These are phyloP conservation scores for Trichosanthes truncata DNA, from an alignment of 306 rosid genomes.

Conservation along the genomic window DNA sequence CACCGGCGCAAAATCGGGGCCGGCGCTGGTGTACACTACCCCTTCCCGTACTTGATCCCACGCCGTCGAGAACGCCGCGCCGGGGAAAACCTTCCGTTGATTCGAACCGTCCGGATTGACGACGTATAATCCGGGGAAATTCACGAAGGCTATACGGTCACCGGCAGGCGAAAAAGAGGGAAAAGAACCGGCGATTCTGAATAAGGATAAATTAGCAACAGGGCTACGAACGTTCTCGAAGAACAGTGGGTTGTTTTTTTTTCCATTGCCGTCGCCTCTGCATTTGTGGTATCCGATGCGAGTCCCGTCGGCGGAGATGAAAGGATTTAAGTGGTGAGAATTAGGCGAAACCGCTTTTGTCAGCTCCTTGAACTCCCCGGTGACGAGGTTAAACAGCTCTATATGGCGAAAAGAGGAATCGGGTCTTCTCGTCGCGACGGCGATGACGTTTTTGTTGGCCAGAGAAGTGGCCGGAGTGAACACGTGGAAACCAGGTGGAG, in stretches of 20 bases:
- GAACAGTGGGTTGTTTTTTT: conserved; percentile 17
- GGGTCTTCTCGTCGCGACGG: conserved; percentile 70
- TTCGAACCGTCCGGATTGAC: conserved; percentile 67
- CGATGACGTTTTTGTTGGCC: conserved; percentile 56
- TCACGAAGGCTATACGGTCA: conserved; percentile 45
- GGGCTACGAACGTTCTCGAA: conserved; percentile 55
- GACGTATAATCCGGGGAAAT: conserved; percentile 52
- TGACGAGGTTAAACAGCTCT: conserved; percentile 44
- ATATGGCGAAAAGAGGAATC: conserved; percentile 55
- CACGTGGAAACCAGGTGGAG: conserved; percentile 74
- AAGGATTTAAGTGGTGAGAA: conserved; percentile 75
- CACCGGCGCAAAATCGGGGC: conserved; percentile 51
- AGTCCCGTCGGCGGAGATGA: conserved; percentile 49
- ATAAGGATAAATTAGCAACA: conserved; percentile 36
- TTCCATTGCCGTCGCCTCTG: conserved; percentile 33
- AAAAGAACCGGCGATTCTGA: conserved; percentile 57
- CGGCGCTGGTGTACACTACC: conserved; percentile 48
- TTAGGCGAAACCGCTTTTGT: conserved; percentile 51
- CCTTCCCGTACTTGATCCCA: conserved; percentile 72
- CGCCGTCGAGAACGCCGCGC: conserved; percentile 42
- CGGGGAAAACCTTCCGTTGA: conserved; percentile 28
- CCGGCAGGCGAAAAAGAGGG: conserved; percentile 68
- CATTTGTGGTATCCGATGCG: conserved; percentile 82
- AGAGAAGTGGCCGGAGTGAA: conserved; percentile 84
- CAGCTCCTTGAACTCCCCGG: conserved; percentile 50